Evolutionary conservation across 352 stramenopile species (phyloP).

Genomic region (Phytophthora europaea): DNA sequence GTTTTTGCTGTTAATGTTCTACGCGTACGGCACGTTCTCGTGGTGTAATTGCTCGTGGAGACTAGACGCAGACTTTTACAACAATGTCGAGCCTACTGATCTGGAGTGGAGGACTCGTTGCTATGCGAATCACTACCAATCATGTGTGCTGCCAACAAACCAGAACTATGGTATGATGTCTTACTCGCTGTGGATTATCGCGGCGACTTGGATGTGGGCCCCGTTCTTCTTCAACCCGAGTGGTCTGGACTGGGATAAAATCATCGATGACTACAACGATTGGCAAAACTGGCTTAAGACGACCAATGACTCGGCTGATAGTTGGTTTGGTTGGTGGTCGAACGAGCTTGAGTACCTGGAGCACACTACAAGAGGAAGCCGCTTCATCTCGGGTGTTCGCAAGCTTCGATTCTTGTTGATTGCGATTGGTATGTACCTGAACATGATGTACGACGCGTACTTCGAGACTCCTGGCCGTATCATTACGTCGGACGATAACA

Average conservation of each 20-base stretch:
- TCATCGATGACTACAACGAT: slow-evolving; percentile 94
- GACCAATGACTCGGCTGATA: slow-evolving; percentile 88
- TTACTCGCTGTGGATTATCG: slow-evolving; percentile 97
- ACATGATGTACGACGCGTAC: slow-evolving; percentile 86
- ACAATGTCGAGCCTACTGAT: slow-evolving; percentile 76
- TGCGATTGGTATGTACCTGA: slow-evolving; percentile 82
- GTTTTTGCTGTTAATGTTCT: slow-evolving; percentile 84
- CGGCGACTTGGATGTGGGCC: slow-evolving; percentile 88
- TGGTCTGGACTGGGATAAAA: slow-evolving; percentile 98
- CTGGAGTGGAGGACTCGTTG: slow-evolving; percentile 83
- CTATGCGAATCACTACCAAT: slow-evolving; percentile 86
- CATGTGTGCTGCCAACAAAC: slow-evolving; percentile 95
- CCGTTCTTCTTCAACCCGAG: slow-evolving; percentile 97
- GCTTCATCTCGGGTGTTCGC: slow-evolving; percentile 77
- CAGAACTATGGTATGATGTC: slow-evolving; percentile 98
- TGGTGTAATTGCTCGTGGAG: slow-evolving; percentile 92
- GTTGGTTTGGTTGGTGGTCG: slow-evolving; percentile 91
- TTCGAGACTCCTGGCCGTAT: slow-evolving; percentile 68
- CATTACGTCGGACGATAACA: slow-evolving; percentile 61
- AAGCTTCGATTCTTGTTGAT: slow-evolving; percentile 86
- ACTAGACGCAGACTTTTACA: slow-evolving; percentile 77
- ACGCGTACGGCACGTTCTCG: slow-evolving; percentile 95
- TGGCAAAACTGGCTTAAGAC: slow-evolving; percentile 96
- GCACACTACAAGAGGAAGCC: slow-evolving; percentile 71
- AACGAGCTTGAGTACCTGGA: slow-evolving; percentile 87